Base-by-base conservation (phyloP, 108 stramenopile species). In the Conticribra guillardii region DNA sequence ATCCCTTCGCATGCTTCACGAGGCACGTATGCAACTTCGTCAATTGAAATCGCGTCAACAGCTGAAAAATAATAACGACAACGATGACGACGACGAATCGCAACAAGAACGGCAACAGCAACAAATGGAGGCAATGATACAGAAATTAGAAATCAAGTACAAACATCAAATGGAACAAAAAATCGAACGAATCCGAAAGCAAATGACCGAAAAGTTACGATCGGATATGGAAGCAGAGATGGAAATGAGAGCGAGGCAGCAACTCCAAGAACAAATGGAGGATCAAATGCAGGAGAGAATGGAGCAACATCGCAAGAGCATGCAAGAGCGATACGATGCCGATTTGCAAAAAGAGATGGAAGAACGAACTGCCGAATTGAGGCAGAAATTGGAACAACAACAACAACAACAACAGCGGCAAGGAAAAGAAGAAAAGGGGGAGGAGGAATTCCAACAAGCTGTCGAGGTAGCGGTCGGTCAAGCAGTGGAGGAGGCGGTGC, bases 1-100 rank as follows among this genome's bases (percentile, higher is more conserved):
- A 30, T 70, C 76, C 0, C 58, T 78, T 21, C 69, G 69, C 17
- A 70, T 78, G 76, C 69, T 78, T 0, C 76, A 78, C 30, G 76
- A 78, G 4, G 76, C 76, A 32, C 63, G 76, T 16, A 57, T 78
- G 48, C 55, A 78, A 54, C 57, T 78, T 54, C 69, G 73, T 29
- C 57, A 54, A 44, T 26, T 74, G 41, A 49, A 66, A 46, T 63
- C 62, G 27, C 37, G 22, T 11, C 45, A 55, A 32, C 61, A 64
- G 56, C 49, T n/a, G n/a, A 54, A 63, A 22, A 23, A n/a, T 27
- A 61, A 31, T 15, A 41, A 4, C 26, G 31, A 7, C n/a, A 47
- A 46, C n/a, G 37, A 37, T 23, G 60, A 52, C 30, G 1, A 16
- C 27, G 51, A 53, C 15, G 58, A 30, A 19, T 19, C 58, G 15